Conservation (phyloP, 2,329 filamentous ascomycete species). For the Penicillium brasilianum region DNA sequence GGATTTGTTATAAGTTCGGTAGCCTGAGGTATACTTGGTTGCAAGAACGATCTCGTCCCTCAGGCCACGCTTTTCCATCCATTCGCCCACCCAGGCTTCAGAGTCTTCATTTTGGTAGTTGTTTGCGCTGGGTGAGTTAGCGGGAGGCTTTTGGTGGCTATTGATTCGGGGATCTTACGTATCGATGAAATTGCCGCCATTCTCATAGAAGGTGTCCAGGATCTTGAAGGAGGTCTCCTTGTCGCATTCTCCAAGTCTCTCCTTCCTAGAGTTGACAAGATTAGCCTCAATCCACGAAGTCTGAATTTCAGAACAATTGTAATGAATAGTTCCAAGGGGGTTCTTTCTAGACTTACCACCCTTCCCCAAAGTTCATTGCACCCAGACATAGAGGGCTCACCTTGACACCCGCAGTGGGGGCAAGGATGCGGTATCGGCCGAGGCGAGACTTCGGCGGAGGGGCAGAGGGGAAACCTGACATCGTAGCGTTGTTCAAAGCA, state of each 20-base stretch:
- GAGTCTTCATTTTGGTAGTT: constrained; percentile 56
- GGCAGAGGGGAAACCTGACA: constrained; percentile 16
- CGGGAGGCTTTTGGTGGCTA: too few relatives aligned
- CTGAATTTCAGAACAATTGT: too few relatives aligned
- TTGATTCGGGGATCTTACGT: constrained; percentile 41
- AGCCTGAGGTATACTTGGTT: constrained; percentile 56
- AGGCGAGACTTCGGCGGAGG: constrained; percentile 41
- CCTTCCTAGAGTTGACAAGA: constrained; percentile 21
- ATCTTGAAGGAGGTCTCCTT: constrained; percentile 57
- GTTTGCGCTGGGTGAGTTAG: constrained; percentile 44
- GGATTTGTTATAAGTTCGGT: constrained; percentile 44
- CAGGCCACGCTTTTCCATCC: constrained; percentile 53
- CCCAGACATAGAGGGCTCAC: constrained; percentile 61
- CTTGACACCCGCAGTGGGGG: constrained; percentile 57
- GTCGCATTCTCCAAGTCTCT: constrained; percentile 48
- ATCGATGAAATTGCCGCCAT: constrained; percentile 61
- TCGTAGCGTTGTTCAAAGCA: background rate
- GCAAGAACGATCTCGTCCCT: constrained; percentile 61
- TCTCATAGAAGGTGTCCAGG: constrained; percentile 56
- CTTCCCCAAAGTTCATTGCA: constrained; percentile 60
- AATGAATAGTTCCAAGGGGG: background rate
- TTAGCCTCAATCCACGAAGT: background rate
- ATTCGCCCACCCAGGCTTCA: constrained; percentile 59
- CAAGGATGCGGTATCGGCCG: constrained; percentile 58
- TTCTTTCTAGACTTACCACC: constrained; percentile 43